Percentiles rank a stretch among this genome's conserved stretches.
Evolutionary conservation across 768 basidiomycete species (phyloP).

Genomic region (Suillus cothurnatus): DNA sequence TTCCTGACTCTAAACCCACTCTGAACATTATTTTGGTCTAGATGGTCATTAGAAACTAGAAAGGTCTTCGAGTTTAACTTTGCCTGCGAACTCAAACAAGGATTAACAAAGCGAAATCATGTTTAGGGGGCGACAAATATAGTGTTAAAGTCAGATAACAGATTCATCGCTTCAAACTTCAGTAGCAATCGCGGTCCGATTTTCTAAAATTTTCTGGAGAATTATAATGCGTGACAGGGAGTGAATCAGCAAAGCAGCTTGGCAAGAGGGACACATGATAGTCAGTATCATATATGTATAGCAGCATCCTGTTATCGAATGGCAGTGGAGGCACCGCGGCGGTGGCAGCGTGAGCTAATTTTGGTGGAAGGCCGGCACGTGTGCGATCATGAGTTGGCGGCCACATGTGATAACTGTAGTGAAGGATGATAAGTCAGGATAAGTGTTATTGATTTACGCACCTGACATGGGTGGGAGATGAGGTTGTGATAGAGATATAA

Average conservation of each 20-base stretch:
- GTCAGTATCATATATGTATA: not conserved
- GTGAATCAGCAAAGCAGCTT: not conserved
- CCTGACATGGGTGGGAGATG: conserved; percentile 1
- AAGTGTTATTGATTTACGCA: not conserved
- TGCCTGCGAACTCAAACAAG: not conserved
- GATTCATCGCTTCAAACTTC: not conserved
- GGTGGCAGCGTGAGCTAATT: not conserved
- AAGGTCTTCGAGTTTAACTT: not conserved
- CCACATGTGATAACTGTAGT: not conserved
- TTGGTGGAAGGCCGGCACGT: not conserved
- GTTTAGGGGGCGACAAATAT: not conserved
- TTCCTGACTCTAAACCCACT: too few species aligned
- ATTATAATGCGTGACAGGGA: not conserved
- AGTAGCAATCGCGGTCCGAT: not conserved
- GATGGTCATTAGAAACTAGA: not conserved
- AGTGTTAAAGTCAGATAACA: not conserved
- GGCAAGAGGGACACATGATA: not conserved
- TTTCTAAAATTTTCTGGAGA: not conserved
- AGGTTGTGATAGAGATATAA: conserved; percentile 3
- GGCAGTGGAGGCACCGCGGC: not conserved
- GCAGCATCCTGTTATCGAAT: not conserved
- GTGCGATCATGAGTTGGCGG: not conserved
- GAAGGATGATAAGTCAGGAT: not conserved
- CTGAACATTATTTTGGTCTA: not conserved
- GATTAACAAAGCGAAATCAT: not conserved